A percentile compares a stretch with the other conserved stretches of the same genome.
phyloP scores from a whole-genome alignment of 2,329 filamentous ascomycete species.

The Xylariaceae sp. region DNA sequence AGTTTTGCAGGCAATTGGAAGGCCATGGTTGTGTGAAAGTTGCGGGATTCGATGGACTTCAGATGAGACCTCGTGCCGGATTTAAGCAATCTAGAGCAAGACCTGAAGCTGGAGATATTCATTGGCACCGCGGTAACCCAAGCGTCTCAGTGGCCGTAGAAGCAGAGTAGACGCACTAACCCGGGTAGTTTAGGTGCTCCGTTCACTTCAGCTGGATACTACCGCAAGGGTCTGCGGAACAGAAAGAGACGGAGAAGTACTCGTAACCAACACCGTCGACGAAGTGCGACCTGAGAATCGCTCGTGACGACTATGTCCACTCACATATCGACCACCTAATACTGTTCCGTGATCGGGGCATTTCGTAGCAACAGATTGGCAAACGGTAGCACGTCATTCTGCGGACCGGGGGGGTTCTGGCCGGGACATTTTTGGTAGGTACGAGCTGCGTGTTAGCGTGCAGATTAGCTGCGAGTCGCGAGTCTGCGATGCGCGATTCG shows the following conservation, averaged over 20 bases:
- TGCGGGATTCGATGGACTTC: slow-evolving; percentile 10
- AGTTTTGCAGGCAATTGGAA: slow-evolving; percentile 39
- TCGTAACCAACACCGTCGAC: too few species aligned
- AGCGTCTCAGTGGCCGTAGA: neutral
- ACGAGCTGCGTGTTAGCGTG: neutral
- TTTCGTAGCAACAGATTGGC: neutral
- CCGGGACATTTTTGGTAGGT: too few species aligned
- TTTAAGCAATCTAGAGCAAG: slow-evolving; percentile 5
- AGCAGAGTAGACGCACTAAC: neutral
- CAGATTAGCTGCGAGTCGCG: neutral
- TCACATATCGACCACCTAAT: neutral
- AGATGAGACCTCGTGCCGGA: slow-evolving; percentile 4
- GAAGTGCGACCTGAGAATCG: too few species aligned
- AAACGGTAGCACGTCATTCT: slow-evolving; percentile 7
- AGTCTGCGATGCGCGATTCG: too few species aligned
- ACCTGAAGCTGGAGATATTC: slow-evolving; percentile 17
- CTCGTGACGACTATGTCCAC: neutral
- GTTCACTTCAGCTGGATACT: too few species aligned
- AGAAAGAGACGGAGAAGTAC: too few species aligned
- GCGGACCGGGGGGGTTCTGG: neutral
- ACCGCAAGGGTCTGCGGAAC: too few species aligned
- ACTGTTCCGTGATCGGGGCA: slow-evolving; percentile 15
- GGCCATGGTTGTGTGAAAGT: slow-evolving; percentile 37
- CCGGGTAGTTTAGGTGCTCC: neutral
- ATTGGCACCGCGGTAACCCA: slow-evolving; percentile 16